A percentile compares a stretch with the other conserved stretches of the same genome.
These are phyloP conservation scores for Colletotrichum sp. DNA, from an alignment of 2,329 filamentous ascomycete species.

Conservation along the genomic window DNA sequence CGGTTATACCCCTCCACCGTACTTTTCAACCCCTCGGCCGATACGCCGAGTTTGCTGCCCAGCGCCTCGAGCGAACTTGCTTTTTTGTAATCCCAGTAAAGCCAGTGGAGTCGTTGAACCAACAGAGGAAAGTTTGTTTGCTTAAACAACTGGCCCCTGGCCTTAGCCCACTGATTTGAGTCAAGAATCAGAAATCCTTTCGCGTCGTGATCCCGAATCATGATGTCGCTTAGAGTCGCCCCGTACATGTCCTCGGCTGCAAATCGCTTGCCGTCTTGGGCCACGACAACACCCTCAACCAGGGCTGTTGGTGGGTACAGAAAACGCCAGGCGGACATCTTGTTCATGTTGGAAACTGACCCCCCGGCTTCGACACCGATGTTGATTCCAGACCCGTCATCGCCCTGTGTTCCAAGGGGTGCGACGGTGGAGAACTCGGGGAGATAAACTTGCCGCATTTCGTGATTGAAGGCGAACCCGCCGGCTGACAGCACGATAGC, in stretches of 20 bases:
- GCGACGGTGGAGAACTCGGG: not conserved
- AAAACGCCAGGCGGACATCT: conserved; percentile 9
- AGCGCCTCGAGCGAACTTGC: conserved; percentile 8
- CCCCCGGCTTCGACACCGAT: conserved; percentile 8
- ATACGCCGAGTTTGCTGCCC: not conserved
- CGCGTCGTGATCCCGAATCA: not conserved
- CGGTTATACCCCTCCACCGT: not conserved
- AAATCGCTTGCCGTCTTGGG: not conserved
- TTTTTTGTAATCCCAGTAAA: not conserved
- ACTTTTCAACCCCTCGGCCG: not conserved
- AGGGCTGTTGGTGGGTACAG: conserved; percentile 11
- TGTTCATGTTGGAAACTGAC: conserved; percentile 1
- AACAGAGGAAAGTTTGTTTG: conserved; percentile 10
- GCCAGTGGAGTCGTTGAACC: not conserved
- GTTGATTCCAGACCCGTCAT: conserved; percentile 17
- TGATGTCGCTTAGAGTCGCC: not conserved
- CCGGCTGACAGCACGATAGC: conserved; percentile 13
- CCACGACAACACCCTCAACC: conserved; percentile 16
- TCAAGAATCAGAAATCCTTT: conserved; percentile 16
- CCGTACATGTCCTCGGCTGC: conserved; percentile 8
- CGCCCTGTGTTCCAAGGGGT: conserved; percentile 3
- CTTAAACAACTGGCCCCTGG: not conserved
- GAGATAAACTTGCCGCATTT: not conserved
- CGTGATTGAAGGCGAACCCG: conserved; percentile 12
- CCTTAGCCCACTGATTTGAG: conserved; percentile 12